These are phyloP conservation scores for Diaporthe helianthi DNA, from an alignment of 2,329 filamentous ascomycete species.

Conservation along the genomic window DNA sequence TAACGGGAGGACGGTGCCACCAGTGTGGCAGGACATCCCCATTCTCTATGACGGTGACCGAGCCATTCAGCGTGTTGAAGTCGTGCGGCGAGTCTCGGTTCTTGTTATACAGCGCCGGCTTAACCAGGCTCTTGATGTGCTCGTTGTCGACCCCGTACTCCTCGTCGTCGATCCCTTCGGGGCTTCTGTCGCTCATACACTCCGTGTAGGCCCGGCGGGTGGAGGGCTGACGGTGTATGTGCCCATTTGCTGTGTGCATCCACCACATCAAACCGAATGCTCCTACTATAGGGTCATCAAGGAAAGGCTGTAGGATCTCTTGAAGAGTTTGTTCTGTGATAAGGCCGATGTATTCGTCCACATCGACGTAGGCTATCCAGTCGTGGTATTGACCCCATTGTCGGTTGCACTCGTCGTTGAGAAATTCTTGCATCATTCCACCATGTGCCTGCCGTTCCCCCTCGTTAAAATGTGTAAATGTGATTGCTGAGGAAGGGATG, in stretches of 20 bases:
- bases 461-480: conserved; percentile 1
- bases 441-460: conserved; percentile 1
- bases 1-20: conserved; percentile 40
- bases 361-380: conserved; percentile 45
- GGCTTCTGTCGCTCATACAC: conserved; percentile 16
- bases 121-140: conserved; percentile 11
- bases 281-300: conserved; percentile 39
- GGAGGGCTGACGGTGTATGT: conserved; percentile 38
- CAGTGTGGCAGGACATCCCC: conserved; percentile 35
- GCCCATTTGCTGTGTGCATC: conserved; percentile 42
- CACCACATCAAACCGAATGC: conserved; percentile 44
- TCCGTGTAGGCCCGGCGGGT: conserved; percentile 41
- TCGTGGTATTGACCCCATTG: conserved; percentile 38
- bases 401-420: conserved; percentile 22
- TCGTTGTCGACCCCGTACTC: conserved; percentile 39
- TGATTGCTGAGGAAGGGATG: conserved; percentile 10
- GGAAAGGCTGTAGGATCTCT: conserved; percentile 39
- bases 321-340: conserved; percentile 38
- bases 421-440: conserved; percentile 5
- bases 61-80: conserved; percentile 36
- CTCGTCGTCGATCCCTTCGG: conserved; percentile 28
- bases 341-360: conserved; percentile 44
- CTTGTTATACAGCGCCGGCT: conserved; percentile 10
- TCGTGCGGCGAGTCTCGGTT: conserved; percentile 38
- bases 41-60: conserved; percentile 40